phyloP scores from a whole-genome alignment of 2,329 filamentous ascomycete species.

The Rhynchosporium agropyri region DNA sequence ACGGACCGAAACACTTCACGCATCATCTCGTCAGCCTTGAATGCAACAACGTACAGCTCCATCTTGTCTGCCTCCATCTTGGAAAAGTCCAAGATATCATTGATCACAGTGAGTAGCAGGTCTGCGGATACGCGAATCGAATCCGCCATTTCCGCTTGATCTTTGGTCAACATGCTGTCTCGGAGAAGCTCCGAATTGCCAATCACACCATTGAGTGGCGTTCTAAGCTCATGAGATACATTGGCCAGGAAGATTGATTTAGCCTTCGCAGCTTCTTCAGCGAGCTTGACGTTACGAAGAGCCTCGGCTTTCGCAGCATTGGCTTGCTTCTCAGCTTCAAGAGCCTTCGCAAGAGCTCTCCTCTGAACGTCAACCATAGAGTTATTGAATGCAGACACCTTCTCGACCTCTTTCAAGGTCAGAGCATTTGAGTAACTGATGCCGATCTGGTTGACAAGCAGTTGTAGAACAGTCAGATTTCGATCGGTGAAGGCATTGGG shows the following conservation, averaged over 20 bases:
- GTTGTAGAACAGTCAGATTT: conserved; percentile 65
- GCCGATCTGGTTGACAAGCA: conserved; percentile 78
- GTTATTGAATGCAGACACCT: conserved; percentile 75
- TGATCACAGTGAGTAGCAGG: conserved; percentile 87
- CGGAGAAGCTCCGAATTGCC: conserved; percentile 83
- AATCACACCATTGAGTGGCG: conserved; percentile 84
- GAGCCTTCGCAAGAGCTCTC: conserved; percentile 70
- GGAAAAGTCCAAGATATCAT: conserved; percentile 94
- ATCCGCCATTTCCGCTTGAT: conserved; percentile 84
- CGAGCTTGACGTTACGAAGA: conserved; percentile 76
- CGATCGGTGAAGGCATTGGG: conserved; percentile 78
- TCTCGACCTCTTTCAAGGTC: conserved; percentile 71
- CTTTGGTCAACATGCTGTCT: conserved; percentile 72
- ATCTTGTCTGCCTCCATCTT: conserved; percentile 90
- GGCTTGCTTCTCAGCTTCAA: conserved; percentile 74
- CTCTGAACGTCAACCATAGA: conserved; percentile 80
- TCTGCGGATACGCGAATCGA: conserved; percentile 86
- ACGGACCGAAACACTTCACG: conserved; percentile 67
- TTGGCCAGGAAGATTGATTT: conserved; percentile 81
- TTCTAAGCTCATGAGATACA: conserved; percentile 79
- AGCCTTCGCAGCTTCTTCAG: conserved; percentile 80
- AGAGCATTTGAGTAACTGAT: conserved; percentile 71
- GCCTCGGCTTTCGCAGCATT: conserved; percentile 77
- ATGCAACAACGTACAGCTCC: conserved; percentile 74
- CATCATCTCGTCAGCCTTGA: conserved; percentile 68